Evolutionary conservation across 2,329 filamentous ascomycete genomes (phyloP).

Genomic region (Aspergillus proliferans): DNA sequence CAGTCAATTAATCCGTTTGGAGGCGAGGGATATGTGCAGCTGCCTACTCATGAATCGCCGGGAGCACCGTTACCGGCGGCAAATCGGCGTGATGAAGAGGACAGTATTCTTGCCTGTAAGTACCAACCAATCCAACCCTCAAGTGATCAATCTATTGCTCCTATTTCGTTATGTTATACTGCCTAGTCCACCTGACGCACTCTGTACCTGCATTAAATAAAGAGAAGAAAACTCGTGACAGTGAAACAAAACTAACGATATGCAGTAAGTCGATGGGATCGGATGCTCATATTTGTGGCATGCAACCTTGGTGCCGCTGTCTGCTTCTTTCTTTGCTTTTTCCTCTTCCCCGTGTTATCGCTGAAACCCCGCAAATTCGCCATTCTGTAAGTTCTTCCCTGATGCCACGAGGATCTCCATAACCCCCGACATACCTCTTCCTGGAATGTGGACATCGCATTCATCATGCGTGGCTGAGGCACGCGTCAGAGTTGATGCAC

Average conservation of each 20-base stretch:
- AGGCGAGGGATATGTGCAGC: constrained; percentile 77
- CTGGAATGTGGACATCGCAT: constrained; percentile 3
- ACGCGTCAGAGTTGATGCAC: constrained; percentile 3
- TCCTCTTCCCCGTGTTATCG: constrained; percentile 76
- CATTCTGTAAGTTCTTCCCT: constrained; percentile 69
- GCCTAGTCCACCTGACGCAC: constrained; percentile 27
- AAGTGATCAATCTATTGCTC: constrained; percentile 1
- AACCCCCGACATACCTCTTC: constrained; percentile 9
- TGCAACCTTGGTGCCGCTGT: constrained; percentile 84
- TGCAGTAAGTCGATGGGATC: constrained; percentile 94
- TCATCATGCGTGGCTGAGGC: constrained; percentile 17
- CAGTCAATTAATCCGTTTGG: constrained; percentile 84
- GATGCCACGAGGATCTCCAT: constrained; percentile 1
- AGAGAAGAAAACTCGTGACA: background rate
- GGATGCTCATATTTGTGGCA: constrained; percentile 81
- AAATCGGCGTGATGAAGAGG: constrained; percentile 83
- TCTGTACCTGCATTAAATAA: constrained; percentile 29
- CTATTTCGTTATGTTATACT: constrained; percentile 14
- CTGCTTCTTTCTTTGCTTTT: constrained; percentile 87
- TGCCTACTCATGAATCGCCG: constrained; percentile 75
- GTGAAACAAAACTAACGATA: constrained; percentile 3
- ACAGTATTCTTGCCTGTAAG: constrained; percentile 94
- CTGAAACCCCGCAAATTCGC: constrained; percentile 88
- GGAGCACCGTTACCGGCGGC: constrained; percentile 82
- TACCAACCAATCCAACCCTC: constrained; percentile 21